Base-by-base conservation (phyloP, 140 eudicot genomes). In the Erigeron philadelphicus region DNA sequence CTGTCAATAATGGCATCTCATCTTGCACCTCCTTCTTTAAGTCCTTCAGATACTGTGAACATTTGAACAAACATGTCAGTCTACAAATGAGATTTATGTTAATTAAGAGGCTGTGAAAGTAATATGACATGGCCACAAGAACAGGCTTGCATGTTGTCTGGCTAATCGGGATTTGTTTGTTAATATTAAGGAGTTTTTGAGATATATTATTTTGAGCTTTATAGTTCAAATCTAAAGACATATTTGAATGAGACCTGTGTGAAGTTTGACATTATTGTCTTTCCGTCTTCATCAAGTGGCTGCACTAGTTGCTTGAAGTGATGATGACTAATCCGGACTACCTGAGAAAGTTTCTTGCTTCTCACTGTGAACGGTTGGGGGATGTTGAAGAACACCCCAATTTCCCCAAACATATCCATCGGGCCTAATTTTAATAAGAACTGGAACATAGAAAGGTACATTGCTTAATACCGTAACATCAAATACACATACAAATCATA, bases 281-380 rank as follows among this genome's bases (percentile, higher is more conserved):
- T 81, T 72, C 79, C 85, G 53, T 90, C 96, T 38, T 75, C 72
- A 53, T 48, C 78, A 69, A 80, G 76, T 15, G 75, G 83, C 77
- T 90, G 82, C 84, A 90, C 81, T 73, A 81, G 76, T 73, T 87
- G 85, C 84, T 90, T 90, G 82, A 90, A 86, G 43, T 69, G 88
- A 64, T 77, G 83, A 79, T 90, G 96, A 55, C 95, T 84, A 64
- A 90, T 87, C 68, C 95, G 68, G 61, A 89, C 84, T 23, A 89
- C 96, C 81, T 89, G 96, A 46, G 89, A 89, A 72, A 89, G 91
- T 72, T 87, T 80, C 82, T 69, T 86, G 79, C 91, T 89, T 83
- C 95, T 84, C 74, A 89, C 91, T 4, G 95, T 89, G 76, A 89
- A 89, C 50, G 96, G 96, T 70, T 89, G 96, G 56, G 96, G 96